phyloP scores from a whole-genome alignment of 2,329 filamentous ascomycete genomes.

The Talaromyces sp. region DNA sequence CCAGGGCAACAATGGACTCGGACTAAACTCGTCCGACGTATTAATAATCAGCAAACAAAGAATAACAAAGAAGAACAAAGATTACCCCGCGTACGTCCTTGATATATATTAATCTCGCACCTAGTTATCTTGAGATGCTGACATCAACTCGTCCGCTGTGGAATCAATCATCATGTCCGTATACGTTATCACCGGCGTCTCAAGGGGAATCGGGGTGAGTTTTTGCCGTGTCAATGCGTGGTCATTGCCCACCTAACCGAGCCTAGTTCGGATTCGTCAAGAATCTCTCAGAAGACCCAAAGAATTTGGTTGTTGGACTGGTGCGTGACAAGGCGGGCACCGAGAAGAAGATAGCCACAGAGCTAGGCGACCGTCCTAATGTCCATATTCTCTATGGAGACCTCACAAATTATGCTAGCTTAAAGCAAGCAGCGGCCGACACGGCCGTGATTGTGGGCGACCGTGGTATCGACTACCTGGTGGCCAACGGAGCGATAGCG shows the following conservation, averaged over 20 bases:
- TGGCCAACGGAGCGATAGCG: constrained; percentile 46
- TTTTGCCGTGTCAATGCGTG: too few relatives aligned
- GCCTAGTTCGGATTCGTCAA: constrained; percentile 48
- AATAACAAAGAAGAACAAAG: too few relatives aligned
- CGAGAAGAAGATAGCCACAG: constrained; percentile 37
- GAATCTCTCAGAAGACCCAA: constrained; percentile 39
- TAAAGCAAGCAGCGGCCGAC: not conserved
- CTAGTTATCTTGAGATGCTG: too few relatives aligned
- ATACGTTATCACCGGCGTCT: constrained; percentile 21
- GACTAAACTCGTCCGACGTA: too few relatives aligned
- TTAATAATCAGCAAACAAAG: too few relatives aligned
- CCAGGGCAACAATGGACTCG: too few relatives aligned
- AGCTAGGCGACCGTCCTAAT: constrained; percentile 25
- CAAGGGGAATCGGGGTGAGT: constrained; percentile 17
- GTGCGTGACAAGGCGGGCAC: constrained; percentile 43
- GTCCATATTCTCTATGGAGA: constrained; percentile 26
- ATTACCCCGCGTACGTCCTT: too few relatives aligned
- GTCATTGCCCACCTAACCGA: too few relatives aligned
- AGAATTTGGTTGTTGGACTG: constrained; percentile 44
- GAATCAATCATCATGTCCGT: constrained; percentile 13
- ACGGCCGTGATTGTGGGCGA: constrained; percentile 15
- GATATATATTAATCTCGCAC: too few relatives aligned
- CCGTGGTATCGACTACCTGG: constrained; percentile 44
- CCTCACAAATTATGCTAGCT: too few relatives aligned
- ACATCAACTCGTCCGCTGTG: too few relatives aligned